Percentiles rank a stretch among this genome's conserved stretches.
These are phyloP conservation scores for Rhododendron williamsianum DNA, from an alignment of 148 eudicot genomes.

Conservation along the genomic window DNA sequence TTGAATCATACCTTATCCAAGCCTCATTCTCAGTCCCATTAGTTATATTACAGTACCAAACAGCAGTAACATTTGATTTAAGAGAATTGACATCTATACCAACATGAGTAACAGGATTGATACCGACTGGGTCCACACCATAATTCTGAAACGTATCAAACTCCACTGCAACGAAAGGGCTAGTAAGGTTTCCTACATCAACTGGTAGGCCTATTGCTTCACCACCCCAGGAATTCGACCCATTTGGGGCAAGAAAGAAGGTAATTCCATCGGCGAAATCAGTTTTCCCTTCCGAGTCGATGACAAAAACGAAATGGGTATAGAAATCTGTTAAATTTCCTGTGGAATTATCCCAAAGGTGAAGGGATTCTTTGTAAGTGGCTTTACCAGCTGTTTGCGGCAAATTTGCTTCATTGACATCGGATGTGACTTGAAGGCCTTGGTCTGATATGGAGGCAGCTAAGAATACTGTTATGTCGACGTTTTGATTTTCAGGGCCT, in stretches of 20 bases:
- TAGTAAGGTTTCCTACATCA: not conserved
- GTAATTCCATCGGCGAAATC: not conserved
- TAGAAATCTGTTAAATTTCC: not conserved
- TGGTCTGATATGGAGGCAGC: not conserved
- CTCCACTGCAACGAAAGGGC: slow-evolving; percentile 16
- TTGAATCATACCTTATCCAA: not conserved
- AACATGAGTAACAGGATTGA: not conserved
- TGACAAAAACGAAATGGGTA: not conserved
- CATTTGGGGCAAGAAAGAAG: not conserved
- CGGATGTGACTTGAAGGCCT: not conserved
- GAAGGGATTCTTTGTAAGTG: not conserved
- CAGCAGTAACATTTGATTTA: not conserved
- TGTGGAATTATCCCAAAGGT: not conserved
- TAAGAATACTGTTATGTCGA: not conserved
- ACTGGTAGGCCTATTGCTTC: not conserved
- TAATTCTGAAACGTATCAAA: not conserved
- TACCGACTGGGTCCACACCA: not conserved
- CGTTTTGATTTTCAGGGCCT: not conserved
- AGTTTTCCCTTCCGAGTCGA: not conserved
- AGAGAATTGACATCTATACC: not conserved
- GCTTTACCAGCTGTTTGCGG: not conserved
- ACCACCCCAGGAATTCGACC: not conserved
- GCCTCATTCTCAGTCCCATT: not conserved
- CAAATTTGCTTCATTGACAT: not conserved
- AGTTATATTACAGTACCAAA: not conserved